A percentile compares a stretch with the other conserved stretches of the same genome.
These are phyloP conservation scores for Arthrobotrys iridis DNA, from an alignment of 2,329 filamentous ascomycete species.

Conservation along the genomic window DNA sequence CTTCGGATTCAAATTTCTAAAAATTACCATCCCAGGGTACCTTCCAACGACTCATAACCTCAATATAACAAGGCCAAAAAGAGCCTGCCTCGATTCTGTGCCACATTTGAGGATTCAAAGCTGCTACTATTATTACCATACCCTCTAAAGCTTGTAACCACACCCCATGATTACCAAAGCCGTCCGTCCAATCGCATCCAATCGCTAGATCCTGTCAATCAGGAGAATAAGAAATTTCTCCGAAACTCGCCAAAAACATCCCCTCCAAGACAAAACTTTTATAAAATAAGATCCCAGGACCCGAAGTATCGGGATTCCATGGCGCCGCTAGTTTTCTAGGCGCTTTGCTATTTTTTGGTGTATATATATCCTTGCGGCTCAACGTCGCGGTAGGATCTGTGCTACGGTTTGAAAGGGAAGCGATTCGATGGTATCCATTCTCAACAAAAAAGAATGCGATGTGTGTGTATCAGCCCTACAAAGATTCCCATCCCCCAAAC, in stretches of 20 bases:
- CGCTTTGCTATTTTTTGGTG: background rate
- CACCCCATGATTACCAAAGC: background rate
- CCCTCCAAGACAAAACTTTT: background rate
- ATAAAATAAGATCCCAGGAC: background rate
- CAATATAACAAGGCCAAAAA: background rate
- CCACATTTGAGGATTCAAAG: no score
- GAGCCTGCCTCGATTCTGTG: background rate
- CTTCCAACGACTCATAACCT: background rate
- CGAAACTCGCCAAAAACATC: background rate
- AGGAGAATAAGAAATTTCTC: background rate
- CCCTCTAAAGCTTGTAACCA: background rate
- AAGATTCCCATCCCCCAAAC: background rate
- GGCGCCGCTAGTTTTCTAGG: background rate
- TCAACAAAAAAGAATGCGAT: slow-evolving; percentile 9
- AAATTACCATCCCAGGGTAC: slow-evolving; percentile 16
- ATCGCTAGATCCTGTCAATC: slow-evolving; percentile 29
- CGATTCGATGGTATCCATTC: slow-evolving; percentile 34
- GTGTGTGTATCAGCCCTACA: slow-evolving; percentile 21
- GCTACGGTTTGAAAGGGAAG: background rate
- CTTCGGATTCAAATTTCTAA: slow-evolving; percentile 32
- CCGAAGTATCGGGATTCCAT: slow-evolving; percentile 5
- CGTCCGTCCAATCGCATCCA: background rate
- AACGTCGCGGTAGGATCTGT: background rate
- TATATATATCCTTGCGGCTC: background rate
- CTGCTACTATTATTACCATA: slow-evolving; percentile 31